Evolutionary conservation across 257 asterid species (phyloP), one percentile per base, ranked within the genome.

Genomic region (Mentha longifolia): DNA sequence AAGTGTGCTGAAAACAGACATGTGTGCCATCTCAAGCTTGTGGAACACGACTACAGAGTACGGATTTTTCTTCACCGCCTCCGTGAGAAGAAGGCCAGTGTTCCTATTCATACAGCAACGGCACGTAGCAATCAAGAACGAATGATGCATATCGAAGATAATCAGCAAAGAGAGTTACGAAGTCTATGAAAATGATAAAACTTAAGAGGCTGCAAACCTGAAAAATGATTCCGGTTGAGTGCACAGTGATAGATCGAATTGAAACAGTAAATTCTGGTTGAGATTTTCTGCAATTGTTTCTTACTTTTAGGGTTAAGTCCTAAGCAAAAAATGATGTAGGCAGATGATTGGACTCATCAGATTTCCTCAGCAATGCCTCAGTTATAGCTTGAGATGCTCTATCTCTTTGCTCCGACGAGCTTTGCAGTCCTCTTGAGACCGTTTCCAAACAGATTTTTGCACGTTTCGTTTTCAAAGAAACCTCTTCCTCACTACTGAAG

Each of bases 241-340:
- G 76, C 76, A 72, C 30, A n/a, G n/a, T n/a, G n/a, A n/a, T 37
- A 72, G 30, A 31, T 72, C 76, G 15, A 72, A 63, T 72, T 72
- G 54, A 55, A 61, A 31, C 28, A 72, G 25, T 52, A 61, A 60
- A 55, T 72, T 42, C 6, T 19, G 30, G 19, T 19, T 30, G 13
- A 72, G 76, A 68, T 51, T 19, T 15, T 72, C 45, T 49, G 31
- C 43, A 20, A 61, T 37, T 61, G 76, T 16, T 16, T 39, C 39
- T 72, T 72, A 20, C 70, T 50, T 20, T 49, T 39, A 51, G 63
- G 30, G 7, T 54, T 61, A 50, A 72, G 70, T 49, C 76, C 76
- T 61, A 72, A 61, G 35, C 70, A 72, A 49, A 72, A 50, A 71
- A 61, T 4, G 76, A 72, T 47, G 55, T 39, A 41, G 46, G 46